Evolutionary conservation across 2,329 filamentous ascomycete genomes (phyloP), one percentile per base, ranked within the genome.

Genomic region (Claviceps spartinae): DNA sequence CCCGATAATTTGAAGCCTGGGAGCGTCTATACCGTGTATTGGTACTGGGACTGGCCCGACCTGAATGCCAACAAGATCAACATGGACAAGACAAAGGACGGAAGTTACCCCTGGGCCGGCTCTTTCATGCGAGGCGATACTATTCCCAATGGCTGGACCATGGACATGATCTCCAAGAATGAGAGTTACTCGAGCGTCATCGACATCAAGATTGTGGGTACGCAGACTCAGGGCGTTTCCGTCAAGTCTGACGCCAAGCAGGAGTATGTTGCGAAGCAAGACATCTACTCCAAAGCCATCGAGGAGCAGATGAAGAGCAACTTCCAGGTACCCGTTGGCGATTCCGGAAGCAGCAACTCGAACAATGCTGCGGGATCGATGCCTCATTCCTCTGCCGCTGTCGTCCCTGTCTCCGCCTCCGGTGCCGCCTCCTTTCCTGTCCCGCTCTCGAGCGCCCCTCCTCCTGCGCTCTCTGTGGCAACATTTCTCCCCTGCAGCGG

Each of bases 1-100:
- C 93, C 93, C 0, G 63, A 72, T 5, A 77, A 85, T 59, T 71
- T 81, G 47, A 67, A 76, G n/a, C 66, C 73, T 9, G 81, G 81
- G 45, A 77, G 82, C 34, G 75, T 76, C 30, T 87, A 90, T 65
- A 91, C 88, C 3, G 69, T 95, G 49, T 95, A 95, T 73, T 97
- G 91, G 91, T 84, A 96, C 46, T 97, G 93, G 93, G 85, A 95
- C 67, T 98, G 89, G 88, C 83, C 85, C 2, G 83, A 79, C 14
- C 72, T 81, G 62, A 67, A 70, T 60, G 60, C 61, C 41, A 66
- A 64, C 56, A 67, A 62, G 57, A 68, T 65, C 54, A 67, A 76
- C 57, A 59, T 67, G 38, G 63, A 67, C 16, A 63, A 61, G 20
- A 71, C 68, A 47, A 63, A 62, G 55, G 57, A 68, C 55, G 69